Evolutionary conservation across 805 yeast species (phyloP), one percentile per base, ranked within the genome.

Genomic region (Torulaspora maleeae): DNA sequence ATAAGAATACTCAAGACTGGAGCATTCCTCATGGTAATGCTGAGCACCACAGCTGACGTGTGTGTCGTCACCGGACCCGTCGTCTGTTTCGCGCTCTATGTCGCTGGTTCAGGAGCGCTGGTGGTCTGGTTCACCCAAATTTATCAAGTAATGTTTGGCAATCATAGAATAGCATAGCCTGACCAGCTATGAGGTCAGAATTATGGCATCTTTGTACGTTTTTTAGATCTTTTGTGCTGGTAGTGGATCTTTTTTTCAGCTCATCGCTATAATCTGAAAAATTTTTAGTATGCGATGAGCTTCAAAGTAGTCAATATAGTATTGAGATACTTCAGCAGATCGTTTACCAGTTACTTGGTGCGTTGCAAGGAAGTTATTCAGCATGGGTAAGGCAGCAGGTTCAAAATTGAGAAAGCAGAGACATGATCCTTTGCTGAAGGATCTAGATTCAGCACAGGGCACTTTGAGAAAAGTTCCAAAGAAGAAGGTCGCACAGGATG

Each of bases 391-490:
- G 66, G 80, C 77, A 3, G 64, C 70, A 39, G 78, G 73, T 13
- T 57, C 68, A 35, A 80, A 69, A 56, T 74, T 71, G 11, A 78
- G 78, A 55, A 60, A 56, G 38, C 82, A 73, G 45, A 86, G 90
- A 56, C 95, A 87, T 62, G 86, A 79, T 58, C 95, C 97, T 2
- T 72, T 89, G 42, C 78, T 81, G 57, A 82, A 78, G 59, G 95
- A 88, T 55, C 73, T 90, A 36, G 76, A 86, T n/a, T 74, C 86
- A 27, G 80, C 79, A 33, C 77, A 80, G 34, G 96, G 96, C 12
- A 78, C 76, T 44, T 74, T 87, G 55, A 80, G 84, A 63, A 67
- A 74, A 48, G 50, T 62, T 12, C 61, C 63, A 40, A 49, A 54
- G 25, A 63, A 61, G 48, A 63, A 66, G 36, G 56, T 59, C 25